These are phyloP conservation scores for Epichloe gansuensis DNA, from an alignment of 2,329 filamentous ascomycete species.

Conservation along the genomic window DNA sequence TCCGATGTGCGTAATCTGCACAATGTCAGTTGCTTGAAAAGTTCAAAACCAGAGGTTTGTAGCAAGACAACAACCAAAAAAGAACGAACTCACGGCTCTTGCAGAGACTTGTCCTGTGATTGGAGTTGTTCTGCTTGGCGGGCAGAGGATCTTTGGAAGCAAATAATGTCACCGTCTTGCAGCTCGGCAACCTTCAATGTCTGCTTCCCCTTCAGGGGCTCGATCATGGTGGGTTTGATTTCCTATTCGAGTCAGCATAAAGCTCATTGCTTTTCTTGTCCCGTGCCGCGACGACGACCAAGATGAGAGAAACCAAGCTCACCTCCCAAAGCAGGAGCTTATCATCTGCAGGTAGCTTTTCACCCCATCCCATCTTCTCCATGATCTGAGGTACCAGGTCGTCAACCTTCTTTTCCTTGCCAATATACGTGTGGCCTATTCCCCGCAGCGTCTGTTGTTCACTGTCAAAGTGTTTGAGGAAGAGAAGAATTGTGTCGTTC, in stretches of 20 bases:
- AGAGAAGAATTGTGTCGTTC: conserved; percentile 63
- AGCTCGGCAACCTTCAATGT: conserved; percentile 85
- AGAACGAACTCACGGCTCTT: conserved; percentile 19
- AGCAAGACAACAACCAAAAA: neutral
- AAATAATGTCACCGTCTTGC: conserved; percentile 93
- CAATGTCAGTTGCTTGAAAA: neutral
- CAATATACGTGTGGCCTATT: conserved; percentile 75
- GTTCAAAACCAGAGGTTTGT: neutral
- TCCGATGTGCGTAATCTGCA: conserved; percentile 26
- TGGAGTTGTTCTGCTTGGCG: conserved; percentile 27
- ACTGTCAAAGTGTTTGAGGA: conserved; percentile 85
- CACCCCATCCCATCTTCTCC: conserved; percentile 75
- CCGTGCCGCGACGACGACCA: neutral
- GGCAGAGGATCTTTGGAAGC: conserved; percentile 63
- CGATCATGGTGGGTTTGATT: conserved; percentile 97
- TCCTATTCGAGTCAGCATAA: conserved; percentile 37
- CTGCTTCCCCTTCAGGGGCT: conserved; percentile 81
- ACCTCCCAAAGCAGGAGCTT: conserved; percentile 67
- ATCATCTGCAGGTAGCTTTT: conserved; percentile 53
- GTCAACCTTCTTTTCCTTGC: conserved; percentile 74
- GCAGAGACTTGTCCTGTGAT: conserved; percentile 16
- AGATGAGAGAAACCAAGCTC: conserved; percentile 5
- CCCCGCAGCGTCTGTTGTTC: conserved; percentile 64
- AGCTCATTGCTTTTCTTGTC: too few relatives aligned
- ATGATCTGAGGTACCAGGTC: conserved; percentile 70